Conservation (phyloP, 1,284 basidiomycete species). For the Psilocybe mexicana region DNA sequence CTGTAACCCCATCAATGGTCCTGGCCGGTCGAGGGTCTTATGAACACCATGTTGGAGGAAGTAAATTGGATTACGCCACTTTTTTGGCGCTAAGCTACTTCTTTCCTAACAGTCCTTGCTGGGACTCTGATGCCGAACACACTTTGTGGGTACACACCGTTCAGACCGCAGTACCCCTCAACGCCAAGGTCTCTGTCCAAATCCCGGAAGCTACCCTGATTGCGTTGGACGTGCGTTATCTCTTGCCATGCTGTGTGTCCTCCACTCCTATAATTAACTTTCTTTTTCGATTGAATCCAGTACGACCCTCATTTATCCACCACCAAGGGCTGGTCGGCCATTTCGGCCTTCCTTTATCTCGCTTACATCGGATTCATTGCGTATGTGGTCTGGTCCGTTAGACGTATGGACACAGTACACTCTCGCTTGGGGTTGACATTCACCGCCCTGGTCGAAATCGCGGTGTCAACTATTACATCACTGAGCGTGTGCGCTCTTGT, state of each 20-base stretch:
- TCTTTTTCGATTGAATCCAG: constrained; percentile 31
- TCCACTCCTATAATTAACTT: constrained; percentile 11
- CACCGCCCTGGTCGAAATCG: constrained; percentile 89
- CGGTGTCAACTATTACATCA: constrained; percentile 91
- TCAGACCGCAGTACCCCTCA: constrained; percentile 44
- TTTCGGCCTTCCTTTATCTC: constrained; percentile 74
- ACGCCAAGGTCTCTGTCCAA: constrained; percentile 46
- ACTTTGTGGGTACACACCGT: constrained; percentile 62
- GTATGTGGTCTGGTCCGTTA: constrained; percentile 79
- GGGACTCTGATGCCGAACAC: constrained; percentile 56
- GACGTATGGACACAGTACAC: constrained; percentile 83
- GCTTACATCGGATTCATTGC: constrained; percentile 81
- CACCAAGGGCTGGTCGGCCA: constrained; percentile 50
- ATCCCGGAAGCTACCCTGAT: constrained; percentile 63
- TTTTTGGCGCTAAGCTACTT: constrained; percentile 79
- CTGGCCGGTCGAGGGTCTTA: constrained; percentile 64
- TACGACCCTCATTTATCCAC: constrained; percentile 47
- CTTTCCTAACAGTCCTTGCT: constrained; percentile 72
- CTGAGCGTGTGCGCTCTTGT: constrained; percentile 87
- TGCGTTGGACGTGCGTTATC: constrained; percentile 62
- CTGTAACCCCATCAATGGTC: constrained; percentile 72
- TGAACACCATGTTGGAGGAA: constrained; percentile 45
- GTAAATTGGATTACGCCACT: constrained; percentile 60
- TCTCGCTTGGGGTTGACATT: constrained; percentile 91
- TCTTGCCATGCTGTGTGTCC: neutral